Evolutionary conservation across 331 rosid species (phyloP).

Genomic region (Rhamnella rubrinervis): DNA sequence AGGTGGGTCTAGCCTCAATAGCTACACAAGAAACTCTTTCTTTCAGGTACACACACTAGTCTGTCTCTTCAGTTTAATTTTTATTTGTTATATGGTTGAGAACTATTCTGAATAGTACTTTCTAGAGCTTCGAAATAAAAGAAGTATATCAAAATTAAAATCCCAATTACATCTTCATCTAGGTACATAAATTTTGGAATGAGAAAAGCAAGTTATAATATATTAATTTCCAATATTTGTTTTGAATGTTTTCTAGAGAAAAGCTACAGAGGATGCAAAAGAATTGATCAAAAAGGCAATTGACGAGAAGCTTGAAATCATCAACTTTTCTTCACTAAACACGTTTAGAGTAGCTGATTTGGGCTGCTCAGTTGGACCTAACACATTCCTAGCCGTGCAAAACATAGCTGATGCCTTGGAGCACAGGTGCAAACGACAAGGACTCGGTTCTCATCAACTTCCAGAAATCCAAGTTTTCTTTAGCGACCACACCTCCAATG

Average conservation of each 20-base stretch:
- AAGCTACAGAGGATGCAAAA: too few species aligned
- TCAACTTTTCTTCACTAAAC: background rate
- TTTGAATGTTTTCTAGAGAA: too few species aligned
- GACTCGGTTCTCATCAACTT: background rate
- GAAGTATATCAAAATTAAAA: too few species aligned
- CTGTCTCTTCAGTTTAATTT: background rate
- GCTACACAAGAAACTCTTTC: slow-evolving; percentile 11
- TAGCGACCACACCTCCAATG: slow-evolving; percentile 17
- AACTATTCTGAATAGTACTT: too few species aligned
- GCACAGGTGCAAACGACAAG: slow-evolving; percentile 7
- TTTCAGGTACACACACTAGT: background rate
- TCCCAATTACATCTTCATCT: too few species aligned
- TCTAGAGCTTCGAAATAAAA: too few species aligned
- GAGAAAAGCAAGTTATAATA: too few species aligned
- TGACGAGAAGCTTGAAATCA: background rate
- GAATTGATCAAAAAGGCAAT: background rate
- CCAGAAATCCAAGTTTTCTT: slow-evolving; percentile 29
- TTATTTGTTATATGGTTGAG: background rate
- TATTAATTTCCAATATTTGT: too few species aligned
- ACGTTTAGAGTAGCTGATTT: too few species aligned
- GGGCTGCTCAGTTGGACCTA: slow-evolving; percentile 3
- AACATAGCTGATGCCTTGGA: too few species aligned
- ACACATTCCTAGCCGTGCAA: slow-evolving; percentile 25
- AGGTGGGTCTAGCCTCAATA: slow-evolving; percentile 1
- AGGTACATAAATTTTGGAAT: too few species aligned